phyloP scores from a whole-genome alignment of 1,284 basidiomycete genomes.

The Ceratobasidium sp. region DNA sequence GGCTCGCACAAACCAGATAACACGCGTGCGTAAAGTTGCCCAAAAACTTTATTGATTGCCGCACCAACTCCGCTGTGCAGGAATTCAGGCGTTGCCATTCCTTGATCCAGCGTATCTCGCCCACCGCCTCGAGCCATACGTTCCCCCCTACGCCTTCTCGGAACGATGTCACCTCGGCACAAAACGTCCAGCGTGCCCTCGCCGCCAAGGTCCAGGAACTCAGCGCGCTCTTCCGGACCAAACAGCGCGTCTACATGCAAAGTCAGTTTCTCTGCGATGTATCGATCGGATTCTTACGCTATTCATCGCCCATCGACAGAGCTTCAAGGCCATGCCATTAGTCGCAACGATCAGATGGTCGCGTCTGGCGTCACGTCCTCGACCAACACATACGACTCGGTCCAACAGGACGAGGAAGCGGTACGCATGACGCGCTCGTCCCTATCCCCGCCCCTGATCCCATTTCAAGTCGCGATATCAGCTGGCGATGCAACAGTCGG shows the following conservation, averaged over 20 bases:
- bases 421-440: slow-evolving; percentile 54
- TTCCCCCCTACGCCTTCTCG: slow-evolving; percentile 55
- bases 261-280: slow-evolving; percentile 72
- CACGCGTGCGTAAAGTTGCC: slow-evolving; percentile 67
- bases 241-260: slow-evolving; percentile 97
- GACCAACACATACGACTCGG: slow-evolving; percentile 81
- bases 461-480: slow-evolving; percentile 55
- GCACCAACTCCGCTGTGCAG: slow-evolving; percentile 59
- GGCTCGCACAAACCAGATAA: slow-evolving; percentile 86
- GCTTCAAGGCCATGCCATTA: slow-evolving; percentile 93
- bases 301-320: slow-evolving; percentile 63
- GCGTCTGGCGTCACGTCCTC: slow-evolving; percentile 83
- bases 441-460: slow-evolving; percentile 37
- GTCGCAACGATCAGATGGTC: slow-evolving; percentile 90
- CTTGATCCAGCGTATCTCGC: slow-evolving; percentile 80
- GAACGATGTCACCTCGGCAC: slow-evolving; percentile 79
- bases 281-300: slow-evolving; percentile 37
- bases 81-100: slow-evolving; percentile 87
- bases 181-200: slow-evolving; percentile 97
- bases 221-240: slow-evolving; percentile 94
- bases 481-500: slow-evolving; percentile 58
- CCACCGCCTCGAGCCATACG: slow-evolving; percentile 66
- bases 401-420: slow-evolving; percentile 88
- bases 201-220: slow-evolving; percentile 95
- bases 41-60: slow-evolving; percentile 32